Base-by-base conservation (phyloP, 352 stramenopile species). In the Phytophthora europaea region DNA sequence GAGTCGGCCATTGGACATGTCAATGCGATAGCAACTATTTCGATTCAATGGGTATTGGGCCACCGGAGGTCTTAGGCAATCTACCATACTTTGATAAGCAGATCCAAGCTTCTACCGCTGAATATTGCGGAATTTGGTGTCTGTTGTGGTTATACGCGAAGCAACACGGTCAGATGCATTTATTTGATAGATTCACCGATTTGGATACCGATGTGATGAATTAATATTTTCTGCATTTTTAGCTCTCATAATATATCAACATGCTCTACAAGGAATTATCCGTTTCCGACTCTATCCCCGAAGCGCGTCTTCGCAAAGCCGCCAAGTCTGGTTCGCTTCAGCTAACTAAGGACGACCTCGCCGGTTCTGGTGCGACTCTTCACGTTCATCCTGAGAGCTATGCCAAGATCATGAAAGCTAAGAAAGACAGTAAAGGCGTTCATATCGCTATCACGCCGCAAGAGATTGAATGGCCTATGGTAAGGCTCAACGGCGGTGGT, bases 61-160 rank as follows among this genome's bases (percentile, higher is more conserved):
- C 40, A 2, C 40, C 40, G 40, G 13, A 45, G 58, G 8, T 47
- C 50, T 61, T 22, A 65, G 18, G 22, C 66, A 60, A 52, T 73
- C 40, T 52, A 60, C 60, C 38, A 15, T 62, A 22, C 22, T 52
- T 31, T 31, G 47, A 54, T 7, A 54, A 54, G 4, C 67, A 75
- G 22, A 57, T 52, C 16, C 67, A 75, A 52, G 38, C 23, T 1
- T 20, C 53, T 10, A 23, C 50, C 6, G 28, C 22, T 23, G 40
- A 61, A 1, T 75, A 54, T 31, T 70, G 61, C 38, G 67, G 67
- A 6, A 58, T 70, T 9, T 75, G 8, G 2, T 65, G 43, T 22
- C 12, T 75, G 13, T 20, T 75, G 3, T 75, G 31, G 28, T 9
- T 75, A 23, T 70, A 75, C 45, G 51, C 50, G 0, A 75, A 70